Evolutionary conservation across 768 basidiomycete genomes (phyloP).

Genomic region (Termitomyces sp.): DNA sequence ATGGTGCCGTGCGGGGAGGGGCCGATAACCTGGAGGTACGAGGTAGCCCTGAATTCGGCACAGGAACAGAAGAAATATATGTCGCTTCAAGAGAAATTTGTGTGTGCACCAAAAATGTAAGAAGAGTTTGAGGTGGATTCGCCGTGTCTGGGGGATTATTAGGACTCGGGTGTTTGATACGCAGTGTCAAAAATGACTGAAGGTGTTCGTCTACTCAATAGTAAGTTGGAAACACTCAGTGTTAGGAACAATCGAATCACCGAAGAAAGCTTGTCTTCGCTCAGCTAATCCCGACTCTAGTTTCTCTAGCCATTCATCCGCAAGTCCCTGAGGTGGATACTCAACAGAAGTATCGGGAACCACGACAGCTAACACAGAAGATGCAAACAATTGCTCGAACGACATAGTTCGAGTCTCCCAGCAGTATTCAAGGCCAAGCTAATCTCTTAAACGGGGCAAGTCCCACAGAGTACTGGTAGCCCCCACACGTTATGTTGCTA

Average conservation of each 20-base stretch:
- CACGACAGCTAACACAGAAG: slow-evolving; percentile 54
- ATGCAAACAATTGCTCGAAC: slow-evolving; percentile 61
- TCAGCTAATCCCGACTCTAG: slow-evolving; percentile 42
- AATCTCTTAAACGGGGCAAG: not conserved
- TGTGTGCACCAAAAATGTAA: slow-evolving; percentile 62
- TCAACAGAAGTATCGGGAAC: slow-evolving; percentile 63
- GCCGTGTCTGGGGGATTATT: slow-evolving; percentile 30
- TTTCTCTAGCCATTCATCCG: slow-evolving; percentile 55
- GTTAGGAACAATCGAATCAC: slow-evolving; percentile 33
- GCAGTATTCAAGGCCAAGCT: not conserved
- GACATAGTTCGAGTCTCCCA: slow-evolving; percentile 24
- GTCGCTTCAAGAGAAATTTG: slow-evolving; percentile 81
- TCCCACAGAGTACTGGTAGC: not conserved
- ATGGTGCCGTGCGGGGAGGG: slow-evolving; percentile 54
- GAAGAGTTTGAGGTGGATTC: slow-evolving; percentile 42
- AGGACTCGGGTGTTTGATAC: slow-evolving; percentile 58
- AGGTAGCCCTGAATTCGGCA: slow-evolving; percentile 29
- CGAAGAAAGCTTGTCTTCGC: slow-evolving; percentile 71
- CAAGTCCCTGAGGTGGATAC: slow-evolving; percentile 44
- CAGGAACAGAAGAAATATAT: slow-evolving; percentile 59
- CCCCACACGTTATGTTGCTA: not conserved
- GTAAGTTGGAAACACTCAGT: slow-evolving; percentile 10
- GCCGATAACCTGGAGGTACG: slow-evolving; percentile 36
- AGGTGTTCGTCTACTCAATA: slow-evolving; percentile 51
- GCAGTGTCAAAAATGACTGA: slow-evolving; percentile 41